A percentile compares a stretch with the other conserved stretches of the same genome.
phyloP scores from a whole-genome alignment of 2,329 filamentous ascomycete species.

The Fusarium sp. region DNA sequence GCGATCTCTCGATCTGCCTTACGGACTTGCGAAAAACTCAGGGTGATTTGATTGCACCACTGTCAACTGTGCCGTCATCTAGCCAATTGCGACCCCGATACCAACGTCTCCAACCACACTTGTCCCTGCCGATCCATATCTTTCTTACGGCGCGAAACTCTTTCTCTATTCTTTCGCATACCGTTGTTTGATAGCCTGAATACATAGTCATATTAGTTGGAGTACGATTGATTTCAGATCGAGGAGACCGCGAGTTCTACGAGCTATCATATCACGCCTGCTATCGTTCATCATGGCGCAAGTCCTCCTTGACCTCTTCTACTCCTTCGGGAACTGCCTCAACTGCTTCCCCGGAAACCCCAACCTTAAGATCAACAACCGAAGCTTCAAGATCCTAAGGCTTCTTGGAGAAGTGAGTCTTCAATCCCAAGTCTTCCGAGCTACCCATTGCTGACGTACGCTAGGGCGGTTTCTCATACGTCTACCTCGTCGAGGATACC shows the following conservation, averaged over 20 bases:
- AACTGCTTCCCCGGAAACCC: slow-evolving; percentile 96
- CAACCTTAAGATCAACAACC: slow-evolving; percentile 92
- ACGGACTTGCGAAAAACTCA: neutral
- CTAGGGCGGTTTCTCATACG: slow-evolving; percentile 96
- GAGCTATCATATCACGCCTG: slow-evolving; percentile 4
- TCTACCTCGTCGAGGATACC: slow-evolving; percentile 97
- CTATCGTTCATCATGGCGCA: slow-evolving; percentile 72
- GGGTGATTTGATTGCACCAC: too few relatives aligned
- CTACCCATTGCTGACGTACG: slow-evolving; percentile 9
- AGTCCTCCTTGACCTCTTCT: slow-evolving; percentile 88
- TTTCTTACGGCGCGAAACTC: neutral
- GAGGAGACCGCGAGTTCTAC: neutral
- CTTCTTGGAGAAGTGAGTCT: slow-evolving; percentile 85
- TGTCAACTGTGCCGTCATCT: slow-evolving; percentile 1
- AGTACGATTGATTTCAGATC: slow-evolving; percentile 3
- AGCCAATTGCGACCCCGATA: slow-evolving; percentile 29
- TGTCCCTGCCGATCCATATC: slow-evolving; percentile 36
- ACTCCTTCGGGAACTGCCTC: slow-evolving; percentile 93
- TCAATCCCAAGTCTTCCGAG: neutral
- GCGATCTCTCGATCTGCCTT: neutral
- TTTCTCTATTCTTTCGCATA: slow-evolving; percentile 2
- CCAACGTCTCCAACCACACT: slow-evolving; percentile 3
- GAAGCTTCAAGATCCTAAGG: slow-evolving; percentile 95
- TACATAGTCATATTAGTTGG: neutral
- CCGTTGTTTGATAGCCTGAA: neutral